Conservation (phyloP, 805 yeast genomes). For the Metschnikowia baotianmanensis region DNA sequence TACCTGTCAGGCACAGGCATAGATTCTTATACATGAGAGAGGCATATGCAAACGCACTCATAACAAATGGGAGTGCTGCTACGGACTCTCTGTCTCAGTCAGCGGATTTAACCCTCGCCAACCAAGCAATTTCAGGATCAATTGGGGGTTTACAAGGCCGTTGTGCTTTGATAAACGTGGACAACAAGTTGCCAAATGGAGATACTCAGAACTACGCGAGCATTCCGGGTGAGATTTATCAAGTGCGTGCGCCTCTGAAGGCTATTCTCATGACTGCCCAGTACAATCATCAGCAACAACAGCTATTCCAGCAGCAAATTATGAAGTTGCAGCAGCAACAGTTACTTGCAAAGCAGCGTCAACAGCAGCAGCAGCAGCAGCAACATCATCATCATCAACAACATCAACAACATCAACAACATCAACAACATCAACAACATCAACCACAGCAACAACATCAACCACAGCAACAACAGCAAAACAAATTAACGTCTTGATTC, state of each 20-base stretch:
- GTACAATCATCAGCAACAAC: slow-evolving; percentile 42
- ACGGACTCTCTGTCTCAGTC: slow-evolving; percentile 31
- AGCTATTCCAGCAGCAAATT: slow-evolving; percentile 43
- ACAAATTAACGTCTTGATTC: neutral
- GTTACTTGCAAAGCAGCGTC: slow-evolving; percentile 34
- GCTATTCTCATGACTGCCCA: slow-evolving; percentile 43
- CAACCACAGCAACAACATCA: slow-evolving; percentile 59
- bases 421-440: slow-evolving; percentile 47
- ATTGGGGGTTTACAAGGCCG: slow-evolving; percentile 81
- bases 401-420: slow-evolving; percentile 40
- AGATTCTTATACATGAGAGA: slow-evolving; percentile 86
- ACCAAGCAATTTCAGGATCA: slow-evolving; percentile 46
- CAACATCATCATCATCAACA: slow-evolving; percentile 79
- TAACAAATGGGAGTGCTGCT: slow-evolving; percentile 57
- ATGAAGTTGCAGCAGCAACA: slow-evolving; percentile 39
- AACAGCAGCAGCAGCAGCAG: slow-evolving; percentile 65
- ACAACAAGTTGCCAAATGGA: slow-evolving; percentile 23
- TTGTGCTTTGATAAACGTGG: slow-evolving; percentile 72
- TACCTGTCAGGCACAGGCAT: slow-evolving; percentile 70
- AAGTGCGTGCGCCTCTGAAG: slow-evolving; percentile 46
- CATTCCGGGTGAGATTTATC: slow-evolving; percentile 55
- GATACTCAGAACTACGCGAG: slow-evolving; percentile 48
- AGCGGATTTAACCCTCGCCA: slow-evolving; percentile 41
- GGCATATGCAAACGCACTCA: slow-evolving; percentile 84
- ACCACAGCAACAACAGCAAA: slow-evolving; percentile 5